A percentile compares a stretch with the other conserved stretches of the same genome.
Evolutionary conservation across 176 grass and related monocot genomes (phyloP).

Genomic region (Raddia distichophylla): DNA sequence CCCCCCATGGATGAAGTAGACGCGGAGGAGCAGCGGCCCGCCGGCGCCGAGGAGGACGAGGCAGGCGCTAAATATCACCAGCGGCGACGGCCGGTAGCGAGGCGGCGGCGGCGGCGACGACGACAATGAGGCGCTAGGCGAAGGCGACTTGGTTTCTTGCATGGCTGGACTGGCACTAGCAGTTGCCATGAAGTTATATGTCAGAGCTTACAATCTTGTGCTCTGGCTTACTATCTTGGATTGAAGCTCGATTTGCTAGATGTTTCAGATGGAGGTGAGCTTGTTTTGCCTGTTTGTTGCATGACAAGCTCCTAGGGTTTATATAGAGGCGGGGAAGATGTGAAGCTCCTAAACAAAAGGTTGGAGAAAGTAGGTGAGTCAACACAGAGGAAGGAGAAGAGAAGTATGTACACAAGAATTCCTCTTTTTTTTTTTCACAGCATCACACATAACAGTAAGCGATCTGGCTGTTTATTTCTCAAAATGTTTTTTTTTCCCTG

Average conservation of each 20-base stretch:
- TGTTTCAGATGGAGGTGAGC: neutral
- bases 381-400: conserved; percentile 29
- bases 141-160: conserved; percentile 22
- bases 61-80: conserved; percentile 50
- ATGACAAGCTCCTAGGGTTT: conserved; percentile 6
- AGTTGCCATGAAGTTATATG: conserved; percentile 19
- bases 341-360: neutral
- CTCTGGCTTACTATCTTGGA: neutral
- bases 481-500: neutral
- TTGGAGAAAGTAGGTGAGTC: conserved; percentile 40
- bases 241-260: neutral
- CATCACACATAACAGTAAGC: neutral
- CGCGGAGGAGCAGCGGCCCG: conserved; percentile 59
- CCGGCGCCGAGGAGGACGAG: conserved; percentile 65
- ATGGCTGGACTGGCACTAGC: conserved; percentile 21
- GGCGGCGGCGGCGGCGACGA: neutral
- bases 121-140: neutral
- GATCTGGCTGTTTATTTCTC: neutral
- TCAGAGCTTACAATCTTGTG: neutral
- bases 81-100: conserved; percentile 30
- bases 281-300: conserved; percentile 12
- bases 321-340: conserved; percentile 12
- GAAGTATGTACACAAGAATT: conserved; percentile 7
- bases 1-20: conserved; percentile 75
- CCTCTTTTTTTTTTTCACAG: too few species aligned